phyloP scores from a whole-genome alignment of 2,329 filamentous ascomycete species.

The Fonsecaea pugnacius region DNA sequence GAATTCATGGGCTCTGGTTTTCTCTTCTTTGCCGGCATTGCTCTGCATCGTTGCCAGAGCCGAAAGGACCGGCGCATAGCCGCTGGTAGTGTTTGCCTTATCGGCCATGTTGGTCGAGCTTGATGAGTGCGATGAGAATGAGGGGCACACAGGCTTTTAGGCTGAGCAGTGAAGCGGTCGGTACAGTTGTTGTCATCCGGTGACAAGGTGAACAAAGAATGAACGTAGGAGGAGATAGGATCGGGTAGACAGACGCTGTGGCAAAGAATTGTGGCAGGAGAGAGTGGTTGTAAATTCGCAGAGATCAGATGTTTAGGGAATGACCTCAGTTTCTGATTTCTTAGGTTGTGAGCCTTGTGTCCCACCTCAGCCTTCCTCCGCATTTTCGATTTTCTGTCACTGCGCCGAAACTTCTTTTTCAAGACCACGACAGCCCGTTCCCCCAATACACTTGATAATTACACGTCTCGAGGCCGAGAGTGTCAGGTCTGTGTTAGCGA shows the following conservation, averaged over 20 bases:
- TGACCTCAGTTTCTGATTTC: constrained; percentile 23
- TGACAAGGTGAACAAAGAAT: background rate
- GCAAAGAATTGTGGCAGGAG: constrained; percentile 6
- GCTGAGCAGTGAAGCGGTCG: constrained; percentile 20
- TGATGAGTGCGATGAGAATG: constrained; percentile 28
- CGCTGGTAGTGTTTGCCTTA: constrained; percentile 65
- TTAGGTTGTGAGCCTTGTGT: constrained; percentile 15
- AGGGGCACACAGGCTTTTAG: constrained; percentile 25
- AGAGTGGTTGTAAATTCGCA: constrained; percentile 5
- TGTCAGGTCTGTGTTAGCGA: background rate
- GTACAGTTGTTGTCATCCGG: constrained; percentile 21
- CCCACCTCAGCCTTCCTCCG: constrained; percentile 28
- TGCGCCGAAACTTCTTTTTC: constrained; percentile 7
- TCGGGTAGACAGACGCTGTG: background rate
- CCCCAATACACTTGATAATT: background rate
- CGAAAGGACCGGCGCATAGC: constrained; percentile 81
- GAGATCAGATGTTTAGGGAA: constrained; percentile 20
- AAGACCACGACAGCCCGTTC: background rate
- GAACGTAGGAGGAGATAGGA: background rate
- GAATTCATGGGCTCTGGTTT: constrained; percentile 88
- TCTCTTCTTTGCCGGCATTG: constrained; percentile 77
- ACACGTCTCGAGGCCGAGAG: background rate
- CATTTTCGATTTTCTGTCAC: constrained; percentile 17
- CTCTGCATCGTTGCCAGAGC: constrained; percentile 90
- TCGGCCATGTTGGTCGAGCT: constrained; percentile 62